Percentiles rank a stretch among this genome's conserved stretches.
Conservation (phyloP, 164 flowering plant genomes). For the Tinospora cordifolia region DNA sequence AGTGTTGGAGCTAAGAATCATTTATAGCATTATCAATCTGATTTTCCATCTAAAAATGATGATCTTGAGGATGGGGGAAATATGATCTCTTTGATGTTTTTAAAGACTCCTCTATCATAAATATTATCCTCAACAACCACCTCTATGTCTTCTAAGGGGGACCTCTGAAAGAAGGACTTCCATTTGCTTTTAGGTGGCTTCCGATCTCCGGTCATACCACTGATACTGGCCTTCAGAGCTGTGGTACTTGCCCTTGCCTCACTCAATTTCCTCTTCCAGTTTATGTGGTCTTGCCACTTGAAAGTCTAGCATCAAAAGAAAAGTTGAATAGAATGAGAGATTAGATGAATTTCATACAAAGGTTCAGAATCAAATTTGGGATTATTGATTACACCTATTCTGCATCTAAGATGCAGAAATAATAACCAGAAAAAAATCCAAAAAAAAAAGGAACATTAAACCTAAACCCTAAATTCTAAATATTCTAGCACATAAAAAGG, state of each 20-base stretch:
- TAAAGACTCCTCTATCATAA: constrained; percentile 57
- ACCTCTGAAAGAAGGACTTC: constrained; percentile 49
- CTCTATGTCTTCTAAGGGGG: constrained; percentile 40
- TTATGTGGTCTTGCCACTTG: constrained; percentile 82
- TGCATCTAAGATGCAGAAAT: no score
- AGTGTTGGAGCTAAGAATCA: background rate
- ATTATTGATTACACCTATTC: background rate
- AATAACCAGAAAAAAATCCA: background rate
- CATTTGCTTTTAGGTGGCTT: constrained; percentile 64
- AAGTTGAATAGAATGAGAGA: background rate
- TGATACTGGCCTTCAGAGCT: constrained; percentile 68
- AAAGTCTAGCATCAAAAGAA: constrained; percentile 40
- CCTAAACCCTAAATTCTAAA: background rate
- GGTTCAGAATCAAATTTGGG: background rate
- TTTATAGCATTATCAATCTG: constrained; percentile 20
- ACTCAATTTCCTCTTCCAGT: constrained; percentile 59
- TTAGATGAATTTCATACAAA: background rate
- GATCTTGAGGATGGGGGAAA: constrained; percentile 61
- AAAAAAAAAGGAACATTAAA: background rate
- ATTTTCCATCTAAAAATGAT: constrained; percentile 41
- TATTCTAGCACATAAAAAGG: background rate
- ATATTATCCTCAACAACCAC: constrained; percentile 46
- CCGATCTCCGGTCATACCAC: constrained; percentile 36
- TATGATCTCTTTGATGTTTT: constrained; percentile 53
- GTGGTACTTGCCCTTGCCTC: constrained; percentile 76